Evolutionary conservation across 345 rosid genomes (phyloP).

Genomic region (Ceriops zippeliana): DNA sequence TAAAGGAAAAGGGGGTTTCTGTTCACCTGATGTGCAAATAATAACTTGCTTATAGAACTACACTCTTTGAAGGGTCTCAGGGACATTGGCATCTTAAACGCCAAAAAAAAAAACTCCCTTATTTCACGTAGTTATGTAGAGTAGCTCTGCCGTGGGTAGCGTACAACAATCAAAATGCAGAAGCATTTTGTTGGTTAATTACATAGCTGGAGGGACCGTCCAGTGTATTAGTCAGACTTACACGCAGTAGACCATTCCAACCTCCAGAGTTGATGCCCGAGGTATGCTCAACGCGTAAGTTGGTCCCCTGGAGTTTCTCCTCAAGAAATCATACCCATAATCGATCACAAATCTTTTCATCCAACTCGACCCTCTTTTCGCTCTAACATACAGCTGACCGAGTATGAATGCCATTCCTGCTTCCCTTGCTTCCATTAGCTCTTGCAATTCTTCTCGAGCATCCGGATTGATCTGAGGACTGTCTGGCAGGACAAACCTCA

Average conservation of each 20-base stretch:
- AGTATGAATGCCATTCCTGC: constrained; percentile 6
- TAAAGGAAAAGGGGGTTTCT: too few relatives aligned
- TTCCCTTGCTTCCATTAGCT: constrained; percentile 5
- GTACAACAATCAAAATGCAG: neutral
- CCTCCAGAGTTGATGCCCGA: neutral
- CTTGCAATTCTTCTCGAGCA: neutral
- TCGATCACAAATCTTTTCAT: neutral
- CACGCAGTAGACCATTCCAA: neutral
- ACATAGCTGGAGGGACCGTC: too few relatives aligned
- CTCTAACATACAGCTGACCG: neutral
- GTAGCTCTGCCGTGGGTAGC: neutral
- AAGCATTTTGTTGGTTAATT: neutral
- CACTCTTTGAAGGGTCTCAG: neutral
- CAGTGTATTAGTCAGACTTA: neutral
- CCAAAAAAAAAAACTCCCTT: neutral
- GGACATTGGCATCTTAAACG: neutral
- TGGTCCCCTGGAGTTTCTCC: constrained; percentile 8
- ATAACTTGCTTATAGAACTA: neutral
- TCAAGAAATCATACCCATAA: constrained; percentile 2
- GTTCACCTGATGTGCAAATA: too few relatives aligned
- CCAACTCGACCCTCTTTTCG: neutral
- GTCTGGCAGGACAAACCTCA: neutral
- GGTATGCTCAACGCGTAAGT: neutral
- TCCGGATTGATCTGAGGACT: neutral
- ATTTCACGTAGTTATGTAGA: neutral